Evolutionary conservation across 192 early-diverging fungal genomes (phyloP), one percentile per base, ranked within the genome.

Genomic region (Phycomyces blakesleeanus): DNA sequence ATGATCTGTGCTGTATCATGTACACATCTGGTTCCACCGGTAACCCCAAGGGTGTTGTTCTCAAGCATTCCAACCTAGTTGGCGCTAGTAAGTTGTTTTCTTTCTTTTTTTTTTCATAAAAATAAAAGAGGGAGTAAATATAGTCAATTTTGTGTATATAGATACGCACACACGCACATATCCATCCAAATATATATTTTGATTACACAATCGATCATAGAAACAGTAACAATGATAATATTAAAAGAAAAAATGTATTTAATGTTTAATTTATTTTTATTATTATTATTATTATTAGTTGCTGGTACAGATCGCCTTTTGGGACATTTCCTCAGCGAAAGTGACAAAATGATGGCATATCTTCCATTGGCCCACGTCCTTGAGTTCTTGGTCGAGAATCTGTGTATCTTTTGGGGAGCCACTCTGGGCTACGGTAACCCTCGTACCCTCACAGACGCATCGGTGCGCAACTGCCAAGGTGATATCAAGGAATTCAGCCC

Each of bases 11-110:
- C 79, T 81, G 89, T 57, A 91, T 97, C 61, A 94, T 97, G 93
- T 97, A 88, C 68, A 92, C 88, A 18, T 88, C 85, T 67, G 90
- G 95, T 29, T 87, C 86, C 14, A 98, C 93, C 6, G 93, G 96
- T n/a, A 84, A 84, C 71, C 95, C 96, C 59, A 95, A 95, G 73
- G 96, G 96, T 68, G 94, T 93, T 38, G 64, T 93, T 62, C 76
- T 98, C 9, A 83, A 85, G 50, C 93, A 98, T 71, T 68, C 77
- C 51, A 93, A 93, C 68, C 69, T 97, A 54, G 80, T 96, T 55
- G 85, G 93, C 55, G 86, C 89, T 56, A 78, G 81, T 83, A 78
- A 69, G 74, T 77, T 5, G 29, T 5, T 2, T n/a, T n/a, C n/a
- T n/a, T n/a, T n/a, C n/a, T n/a, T n/a, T n/a, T n/a, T n/a, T n/a